Evolutionary conservation across 495 filamentous ascomycete genomes (phyloP).

Genomic region (Tuber melanosporum): DNA sequence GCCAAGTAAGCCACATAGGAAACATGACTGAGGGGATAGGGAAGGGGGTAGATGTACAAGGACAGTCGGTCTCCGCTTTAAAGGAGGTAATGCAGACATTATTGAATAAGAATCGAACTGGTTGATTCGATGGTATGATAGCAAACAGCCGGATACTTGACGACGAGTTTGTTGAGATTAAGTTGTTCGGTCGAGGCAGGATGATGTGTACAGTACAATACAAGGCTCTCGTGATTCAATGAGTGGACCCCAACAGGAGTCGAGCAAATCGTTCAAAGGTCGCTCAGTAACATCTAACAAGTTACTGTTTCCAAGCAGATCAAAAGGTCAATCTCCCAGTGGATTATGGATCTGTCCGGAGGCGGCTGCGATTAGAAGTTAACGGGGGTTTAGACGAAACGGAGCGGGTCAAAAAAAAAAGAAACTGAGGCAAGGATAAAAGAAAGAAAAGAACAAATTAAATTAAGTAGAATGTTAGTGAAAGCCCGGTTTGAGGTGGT

Average conservation of each 20-base stretch:
- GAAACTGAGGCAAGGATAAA: neutral
- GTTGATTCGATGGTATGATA: neutral
- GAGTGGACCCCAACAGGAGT: neutral
- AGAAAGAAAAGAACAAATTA: neutral
- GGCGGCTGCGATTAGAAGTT: neutral
- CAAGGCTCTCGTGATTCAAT: neutral
- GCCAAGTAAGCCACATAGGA: neutral
- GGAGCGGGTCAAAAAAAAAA: neutral
- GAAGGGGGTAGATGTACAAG: slow-evolving; percentile 25
- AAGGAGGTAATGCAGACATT: slow-evolving; percentile 27
- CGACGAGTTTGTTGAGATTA: neutral
- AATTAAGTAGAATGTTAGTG: neutral
- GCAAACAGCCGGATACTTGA: neutral
- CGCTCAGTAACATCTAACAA: neutral
- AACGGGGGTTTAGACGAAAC: neutral
- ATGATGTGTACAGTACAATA: neutral
- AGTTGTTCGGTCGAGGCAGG: neutral
- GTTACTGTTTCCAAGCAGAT: neutral
- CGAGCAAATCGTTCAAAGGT: neutral
- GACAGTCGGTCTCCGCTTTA: slow-evolving; percentile 40
- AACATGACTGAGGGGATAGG: neutral
- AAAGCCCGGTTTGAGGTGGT: neutral
- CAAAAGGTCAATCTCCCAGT: neutral
- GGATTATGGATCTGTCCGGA: neutral
- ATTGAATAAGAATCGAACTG: neutral